Conservation (phyloP, 2,329 filamentous ascomycete species). For the Calonectria hongkongensis region DNA sequence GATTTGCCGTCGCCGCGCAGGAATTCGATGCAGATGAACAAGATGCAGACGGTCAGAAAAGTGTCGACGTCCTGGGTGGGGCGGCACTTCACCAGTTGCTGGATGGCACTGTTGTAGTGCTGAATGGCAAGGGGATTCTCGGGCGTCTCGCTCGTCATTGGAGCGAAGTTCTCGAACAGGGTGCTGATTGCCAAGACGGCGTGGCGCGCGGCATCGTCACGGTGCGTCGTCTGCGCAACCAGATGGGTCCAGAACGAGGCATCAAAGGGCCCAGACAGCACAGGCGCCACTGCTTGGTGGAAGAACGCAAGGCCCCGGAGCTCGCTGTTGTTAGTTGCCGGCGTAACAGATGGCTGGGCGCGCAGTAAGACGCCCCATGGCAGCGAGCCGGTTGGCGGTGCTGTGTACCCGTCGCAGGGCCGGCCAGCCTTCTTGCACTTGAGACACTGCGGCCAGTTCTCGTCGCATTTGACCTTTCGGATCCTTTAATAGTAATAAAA, state of each 20-base stretch:
- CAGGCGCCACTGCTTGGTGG: conserved; percentile 60
- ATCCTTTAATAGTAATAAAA: conserved; percentile 59
- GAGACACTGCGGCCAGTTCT: conserved; percentile 69
- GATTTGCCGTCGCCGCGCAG: conserved; percentile 60
- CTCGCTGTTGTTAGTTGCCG: conserved; percentile 51
- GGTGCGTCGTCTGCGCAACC: conserved; percentile 60
- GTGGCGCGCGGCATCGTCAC: conserved; percentile 62
- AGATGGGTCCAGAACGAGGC: conserved; percentile 65
- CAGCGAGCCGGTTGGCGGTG: conserved; percentile 54
- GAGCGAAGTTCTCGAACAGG: conserved; percentile 59
- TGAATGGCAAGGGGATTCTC: conserved; percentile 58
- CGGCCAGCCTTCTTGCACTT: conserved; percentile 72
- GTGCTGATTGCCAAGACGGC: conserved; percentile 63
- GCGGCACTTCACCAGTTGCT: conserved; percentile 54
- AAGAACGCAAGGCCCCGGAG: conserved; percentile 62
- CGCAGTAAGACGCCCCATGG: conserved; percentile 62
- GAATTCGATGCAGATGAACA: conserved; percentile 67
- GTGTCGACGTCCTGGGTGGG: conserved; percentile 54
- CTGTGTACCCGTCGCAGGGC: conserved; percentile 73
- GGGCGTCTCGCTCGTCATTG: conserved; percentile 27
- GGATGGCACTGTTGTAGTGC: conserved; percentile 66
- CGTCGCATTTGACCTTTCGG: conserved; percentile 75
- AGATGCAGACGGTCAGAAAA: conserved; percentile 62
- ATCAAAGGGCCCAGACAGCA: conserved; percentile 60
- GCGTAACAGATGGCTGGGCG: conserved; percentile 45